phyloP scores from a whole-genome alignment of 2,329 filamentous ascomycete species.

The Verticillium albo-atrum region DNA sequence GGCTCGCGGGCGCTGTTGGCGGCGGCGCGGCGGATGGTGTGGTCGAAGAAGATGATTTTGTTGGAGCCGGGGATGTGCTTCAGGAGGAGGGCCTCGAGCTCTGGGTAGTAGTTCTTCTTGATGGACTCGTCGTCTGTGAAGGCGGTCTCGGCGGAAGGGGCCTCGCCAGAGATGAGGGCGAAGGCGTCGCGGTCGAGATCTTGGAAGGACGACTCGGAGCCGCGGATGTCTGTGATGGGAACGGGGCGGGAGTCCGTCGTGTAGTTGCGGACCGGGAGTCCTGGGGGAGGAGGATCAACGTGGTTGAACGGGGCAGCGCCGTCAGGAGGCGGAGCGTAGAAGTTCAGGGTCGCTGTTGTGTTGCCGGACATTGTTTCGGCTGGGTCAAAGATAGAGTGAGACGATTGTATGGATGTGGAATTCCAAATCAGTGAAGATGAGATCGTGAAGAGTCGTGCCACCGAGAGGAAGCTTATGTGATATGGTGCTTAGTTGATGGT shows the following conservation, averaged over 20 bases:
- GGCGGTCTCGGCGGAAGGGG: constrained; percentile 50
- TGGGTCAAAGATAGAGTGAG: neutral
- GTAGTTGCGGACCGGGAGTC: constrained; percentile 63
- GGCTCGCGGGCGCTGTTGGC: constrained; percentile 60
- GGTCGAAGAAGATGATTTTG: constrained; percentile 74
- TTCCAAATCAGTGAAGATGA: too few relatives aligned
- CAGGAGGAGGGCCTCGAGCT: constrained; percentile 70
- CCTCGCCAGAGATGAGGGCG: constrained; percentile 54
- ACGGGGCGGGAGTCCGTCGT: constrained; percentile 44
- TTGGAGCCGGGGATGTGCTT: constrained; percentile 61
- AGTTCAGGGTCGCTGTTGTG: constrained; percentile 59
- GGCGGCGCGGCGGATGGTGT: constrained; percentile 71
- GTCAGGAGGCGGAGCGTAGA: constrained; percentile 58
- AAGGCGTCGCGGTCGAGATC: constrained; percentile 73
- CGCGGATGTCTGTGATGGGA: constrained; percentile 68
- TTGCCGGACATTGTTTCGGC: constrained; percentile 37
- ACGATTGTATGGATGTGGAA: neutral
- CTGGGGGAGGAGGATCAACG: constrained; percentile 59
- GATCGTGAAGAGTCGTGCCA: too few relatives aligned
- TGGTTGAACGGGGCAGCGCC: constrained; percentile 59
- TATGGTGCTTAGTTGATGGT: too few relatives aligned
- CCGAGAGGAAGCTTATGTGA: too few relatives aligned
- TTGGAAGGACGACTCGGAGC: constrained; percentile 58
- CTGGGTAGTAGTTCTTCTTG: constrained; percentile 72
- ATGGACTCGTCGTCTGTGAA: constrained; percentile 70